phyloP scores from a whole-genome alignment of 805 yeast genomes.

The Candida hungchunana region DNA sequence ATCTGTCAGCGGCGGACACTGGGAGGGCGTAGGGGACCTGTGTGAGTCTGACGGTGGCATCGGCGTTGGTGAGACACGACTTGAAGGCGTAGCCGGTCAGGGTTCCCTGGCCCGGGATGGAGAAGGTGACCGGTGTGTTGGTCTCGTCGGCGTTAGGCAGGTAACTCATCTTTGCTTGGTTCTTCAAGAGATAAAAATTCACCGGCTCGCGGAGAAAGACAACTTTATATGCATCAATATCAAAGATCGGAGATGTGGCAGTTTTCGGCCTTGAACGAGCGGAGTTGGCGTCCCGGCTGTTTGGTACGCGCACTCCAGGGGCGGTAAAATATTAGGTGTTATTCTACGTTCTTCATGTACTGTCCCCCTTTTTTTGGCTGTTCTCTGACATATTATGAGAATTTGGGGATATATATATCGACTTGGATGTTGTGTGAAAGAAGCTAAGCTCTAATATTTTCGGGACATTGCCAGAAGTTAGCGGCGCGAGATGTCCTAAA shows the following conservation, averaged over 20 bases:
- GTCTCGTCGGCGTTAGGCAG: constrained; percentile 6
- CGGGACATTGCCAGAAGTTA: no score
- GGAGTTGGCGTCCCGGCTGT: no score
- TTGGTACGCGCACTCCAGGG: no score
- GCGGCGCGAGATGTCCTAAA: no score
- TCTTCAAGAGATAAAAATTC: background rate
- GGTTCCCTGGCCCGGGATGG: constrained; percentile 22
- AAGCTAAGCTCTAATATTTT: no score
- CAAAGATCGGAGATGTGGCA: background rate
- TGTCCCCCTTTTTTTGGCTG: no score
- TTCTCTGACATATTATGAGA: no score
- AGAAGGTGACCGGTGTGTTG: constrained; percentile 6
- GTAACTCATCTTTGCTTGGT: constrained; percentile 5
- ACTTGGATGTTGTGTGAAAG: no score
- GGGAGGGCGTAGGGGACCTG: constrained; percentile 34
- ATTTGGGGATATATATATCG: no score
- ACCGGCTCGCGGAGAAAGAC: background rate
- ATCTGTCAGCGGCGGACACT: constrained; percentile 30
- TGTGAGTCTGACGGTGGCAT: constrained; percentile 26
- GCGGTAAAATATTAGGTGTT: no score
- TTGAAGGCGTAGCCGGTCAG: constrained; percentile 26
- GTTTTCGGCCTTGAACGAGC: no score
- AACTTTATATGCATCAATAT: background rate
- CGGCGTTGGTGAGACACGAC: constrained; percentile 10
- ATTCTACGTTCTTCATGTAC: no score